Evolutionary conservation across 2,329 filamentous ascomycete genomes (phyloP), one percentile per base, ranked within the genome.

Genomic region (Colletotrichum theobromicola): DNA sequence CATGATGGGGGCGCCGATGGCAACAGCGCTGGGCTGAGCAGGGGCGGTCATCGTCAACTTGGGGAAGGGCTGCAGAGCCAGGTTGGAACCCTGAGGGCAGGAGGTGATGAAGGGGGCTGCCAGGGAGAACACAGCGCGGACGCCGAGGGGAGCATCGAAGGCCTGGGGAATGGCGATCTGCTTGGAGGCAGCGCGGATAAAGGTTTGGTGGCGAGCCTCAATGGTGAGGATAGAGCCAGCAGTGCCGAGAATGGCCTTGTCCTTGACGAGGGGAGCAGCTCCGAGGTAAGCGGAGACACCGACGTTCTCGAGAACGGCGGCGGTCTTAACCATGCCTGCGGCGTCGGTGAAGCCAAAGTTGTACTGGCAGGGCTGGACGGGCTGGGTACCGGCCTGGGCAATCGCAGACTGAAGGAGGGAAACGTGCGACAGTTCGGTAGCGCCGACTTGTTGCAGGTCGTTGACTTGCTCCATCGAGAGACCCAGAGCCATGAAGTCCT

Each of bases 261-360:
- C 87, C 60, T 89, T 87, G 76, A 95, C 83, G 35, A 94, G 87
- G 6, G 92, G 91, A 16, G 93, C 93, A 30, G 92, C 93, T 74
- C 93, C 93, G 16, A 95, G 90, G 84, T 92, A 93, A 76, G 93
- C 93, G n/a, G 92, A 93, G 35, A 95, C 89, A 82, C 93, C 93
- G 73, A 94, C 89, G 79, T 90, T 93, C 84, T 95, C 94, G 73
- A 95, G 90, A 26, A 95, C 86, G 77, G 89, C 88, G 16, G 93
- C 93, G 4, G 92, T 93, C 64, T 88, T 90, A 46, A 95, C 89
- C 91, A 95, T 95, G 80, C 86, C 85, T 26, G 87, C 85, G 62
- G 92, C 92, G 78, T 92, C 89, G 65, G 90, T 92, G 82, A 94
- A 91, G 78, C 87, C 87, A 80, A 95, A 95, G 85, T 93, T 90